These are phyloP conservation scores for Mycena metata DNA, from an alignment of 768 basidiomycete genomes.

Conservation along the genomic window DNA sequence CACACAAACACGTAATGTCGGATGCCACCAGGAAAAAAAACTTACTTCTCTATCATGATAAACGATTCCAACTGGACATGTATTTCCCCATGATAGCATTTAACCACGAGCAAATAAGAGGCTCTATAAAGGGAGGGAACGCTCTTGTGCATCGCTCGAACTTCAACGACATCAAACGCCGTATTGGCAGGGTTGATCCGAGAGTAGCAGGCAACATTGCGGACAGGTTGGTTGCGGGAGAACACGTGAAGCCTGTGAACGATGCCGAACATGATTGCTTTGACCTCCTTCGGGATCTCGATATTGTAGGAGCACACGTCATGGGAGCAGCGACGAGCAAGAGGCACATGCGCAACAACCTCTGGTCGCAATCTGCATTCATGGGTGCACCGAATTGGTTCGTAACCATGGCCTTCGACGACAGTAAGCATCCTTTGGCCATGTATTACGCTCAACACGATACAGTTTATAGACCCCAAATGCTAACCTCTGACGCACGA, in stretches of 20 bases:
- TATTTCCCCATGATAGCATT: conserved; percentile 42
- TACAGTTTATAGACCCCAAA: conserved; percentile 37
- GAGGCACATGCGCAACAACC: conserved; percentile 48
- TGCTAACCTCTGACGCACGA: conserved; percentile 4
- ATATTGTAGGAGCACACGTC: conserved; percentile 50
- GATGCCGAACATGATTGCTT: conserved; percentile 53
- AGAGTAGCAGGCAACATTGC: conserved; percentile 39
- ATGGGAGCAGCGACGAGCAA: conserved; percentile 46
- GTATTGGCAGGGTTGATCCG: conserved; percentile 43
- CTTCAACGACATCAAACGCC: conserved; percentile 43
- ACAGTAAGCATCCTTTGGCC: conserved; percentile 48
- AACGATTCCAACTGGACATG: conserved; percentile 42
- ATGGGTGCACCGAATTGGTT: conserved; percentile 50
- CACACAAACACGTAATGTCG: background rate
- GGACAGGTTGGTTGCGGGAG: conserved; percentile 41
- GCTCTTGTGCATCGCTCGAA: conserved; percentile 43
- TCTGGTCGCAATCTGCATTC: conserved; percentile 46
- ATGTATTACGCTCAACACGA: conserved; percentile 50
- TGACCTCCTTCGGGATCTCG: conserved; percentile 49
- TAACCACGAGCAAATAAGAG: conserved; percentile 46
- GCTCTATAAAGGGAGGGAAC: background rate
- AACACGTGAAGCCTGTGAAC: conserved; percentile 43
- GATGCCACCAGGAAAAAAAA: background rate
- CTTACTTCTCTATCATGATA: conserved; percentile 43
- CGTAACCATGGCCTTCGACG: conserved; percentile 50